Conservation (phyloP, 1,139 yeast genomes). For the Yamadazyma taylorii region DNA sequence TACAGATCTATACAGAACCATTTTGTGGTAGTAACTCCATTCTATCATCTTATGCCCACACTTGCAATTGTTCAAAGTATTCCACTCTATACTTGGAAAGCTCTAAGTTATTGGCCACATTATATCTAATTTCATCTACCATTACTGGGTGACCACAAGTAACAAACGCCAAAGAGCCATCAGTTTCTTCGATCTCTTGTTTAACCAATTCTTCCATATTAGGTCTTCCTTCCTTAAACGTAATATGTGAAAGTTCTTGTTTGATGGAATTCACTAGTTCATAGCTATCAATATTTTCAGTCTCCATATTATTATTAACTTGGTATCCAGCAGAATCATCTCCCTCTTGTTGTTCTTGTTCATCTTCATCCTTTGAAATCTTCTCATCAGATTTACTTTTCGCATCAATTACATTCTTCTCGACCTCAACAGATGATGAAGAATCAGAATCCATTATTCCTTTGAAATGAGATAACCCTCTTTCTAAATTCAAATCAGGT, state of each 20-base stretch:
- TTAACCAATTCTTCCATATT: conserved; percentile 22
- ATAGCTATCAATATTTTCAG: conserved; percentile 6
- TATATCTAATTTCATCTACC: conserved; percentile 32
- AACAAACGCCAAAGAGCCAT: conserved; percentile 32
- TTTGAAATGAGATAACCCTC: conserved; percentile 14
- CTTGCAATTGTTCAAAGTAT: conserved; percentile 30
- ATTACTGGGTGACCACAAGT: conserved; percentile 40
- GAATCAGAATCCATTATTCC: conserved; percentile 15
- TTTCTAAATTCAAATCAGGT: conserved; percentile 14
- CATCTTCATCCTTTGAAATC: conserved; percentile 10
- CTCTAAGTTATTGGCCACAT: conserved; percentile 23
- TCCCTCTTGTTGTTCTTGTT: no score
- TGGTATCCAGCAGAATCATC: conserved; percentile 6
- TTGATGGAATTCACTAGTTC: conserved; percentile 12
- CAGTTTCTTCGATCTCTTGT: conserved; percentile 22
- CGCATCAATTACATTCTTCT: conserved; percentile 16
- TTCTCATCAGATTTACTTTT: conserved; percentile 6
- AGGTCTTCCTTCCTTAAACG: conserved; percentile 33
- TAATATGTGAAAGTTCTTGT: conserved; percentile 22
- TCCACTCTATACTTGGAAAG: conserved; percentile 24
- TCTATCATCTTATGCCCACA: conserved; percentile 29
- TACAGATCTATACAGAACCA: no score
- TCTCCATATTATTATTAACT: conserved; percentile 3
- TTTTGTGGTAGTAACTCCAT: no score
- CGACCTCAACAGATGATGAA: conserved; percentile 12